Conservation (phyloP, 139 green algal genomes). For the Coelastrella sp. region DNA sequence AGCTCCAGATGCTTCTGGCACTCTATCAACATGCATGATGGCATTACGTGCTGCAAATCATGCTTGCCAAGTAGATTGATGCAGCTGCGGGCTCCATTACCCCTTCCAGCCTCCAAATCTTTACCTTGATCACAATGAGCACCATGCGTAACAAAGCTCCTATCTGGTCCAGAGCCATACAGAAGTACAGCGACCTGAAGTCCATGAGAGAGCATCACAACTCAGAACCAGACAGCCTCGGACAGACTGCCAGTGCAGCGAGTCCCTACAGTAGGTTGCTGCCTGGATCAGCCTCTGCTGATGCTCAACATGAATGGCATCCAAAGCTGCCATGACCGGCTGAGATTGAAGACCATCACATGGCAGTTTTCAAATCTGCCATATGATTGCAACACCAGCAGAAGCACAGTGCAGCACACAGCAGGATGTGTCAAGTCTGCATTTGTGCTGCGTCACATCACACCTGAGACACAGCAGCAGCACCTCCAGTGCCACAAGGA, state of each 20-base stretch:
- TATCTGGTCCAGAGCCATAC: conserved; percentile 48
- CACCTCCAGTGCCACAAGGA: conserved; percentile 48
- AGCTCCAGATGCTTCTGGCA: too few species aligned
- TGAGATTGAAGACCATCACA: too few species aligned
- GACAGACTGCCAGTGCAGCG: too few species aligned
- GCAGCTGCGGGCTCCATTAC: not conserved
- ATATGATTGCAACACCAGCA: not conserved
- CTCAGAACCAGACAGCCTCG: too few species aligned
- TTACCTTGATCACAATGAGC: conserved; percentile 51
- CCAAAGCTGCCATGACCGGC: too few species aligned
- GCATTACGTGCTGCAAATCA: not conserved
- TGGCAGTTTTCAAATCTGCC: too few species aligned
- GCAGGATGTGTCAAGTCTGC: not conserved
- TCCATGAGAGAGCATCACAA: too few species aligned
- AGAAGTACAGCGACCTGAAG: conserved; percentile 42
- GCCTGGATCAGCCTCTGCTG: too few species aligned
- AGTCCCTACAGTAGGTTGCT: too few species aligned
- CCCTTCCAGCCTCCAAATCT: not conserved
- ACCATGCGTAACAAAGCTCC: conserved; percentile 50
- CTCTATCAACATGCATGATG: too few species aligned
- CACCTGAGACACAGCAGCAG: conserved; percentile 36
- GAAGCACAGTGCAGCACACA: not conserved
- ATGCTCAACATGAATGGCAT: too few species aligned
- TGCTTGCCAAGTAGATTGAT: not conserved
- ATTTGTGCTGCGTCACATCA: not conserved